Base-by-base conservation (phyloP, 208 protist genomes). In the Herpetomonas samuelpessoai region DNA sequence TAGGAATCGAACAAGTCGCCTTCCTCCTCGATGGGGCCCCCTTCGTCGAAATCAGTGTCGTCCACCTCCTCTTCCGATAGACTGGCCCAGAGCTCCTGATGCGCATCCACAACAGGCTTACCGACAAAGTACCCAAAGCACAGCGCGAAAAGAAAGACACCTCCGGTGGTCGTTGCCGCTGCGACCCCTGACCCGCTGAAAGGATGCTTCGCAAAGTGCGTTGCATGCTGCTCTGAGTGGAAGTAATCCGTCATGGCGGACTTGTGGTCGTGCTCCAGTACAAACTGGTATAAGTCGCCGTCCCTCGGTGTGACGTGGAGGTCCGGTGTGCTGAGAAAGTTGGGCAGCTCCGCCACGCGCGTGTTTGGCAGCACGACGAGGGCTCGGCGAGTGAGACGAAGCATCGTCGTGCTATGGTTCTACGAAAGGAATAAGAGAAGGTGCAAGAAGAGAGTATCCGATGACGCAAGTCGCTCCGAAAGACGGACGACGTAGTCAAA, bases 51-150 rank as follows among this genome's bases (percentile, higher is more conserved):
- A 16, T 46, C 39, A 47, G 0, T 25, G 7, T 47, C 39, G 25
- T 47, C 54, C 21, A 25, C 29, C 45, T 59, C 54, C 44, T 55
- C 50, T 35, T 6, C 12, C n/a, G 21, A 26, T 21, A 35, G 44
- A 3, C 19, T n/a, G 28, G 31, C 31, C 61, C 48, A 71, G 27
- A 75, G 41, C 50, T 81, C 57, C n/a, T 54, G 38, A 52, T 89
- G 81, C 10, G 82, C 79, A 29, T 83, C 76, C 52, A 87, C 24
- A 3, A 92, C 74, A 0, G 86, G 77, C 52, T 76, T 86, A 44
- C 74, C 79, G 9, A 89, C 51, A 66, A 81, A 51, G 61, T 85
- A 92, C 26, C 50, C 62, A 60, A 82, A 88, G 2, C 79, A 88
- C 28, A 84, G 65, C 10, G 55, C 3, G 46, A 85, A 76, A 18